Conservation (phyloP, 495 filamentous ascomycete species). For the Penicillium dipodomyicola region DNA sequence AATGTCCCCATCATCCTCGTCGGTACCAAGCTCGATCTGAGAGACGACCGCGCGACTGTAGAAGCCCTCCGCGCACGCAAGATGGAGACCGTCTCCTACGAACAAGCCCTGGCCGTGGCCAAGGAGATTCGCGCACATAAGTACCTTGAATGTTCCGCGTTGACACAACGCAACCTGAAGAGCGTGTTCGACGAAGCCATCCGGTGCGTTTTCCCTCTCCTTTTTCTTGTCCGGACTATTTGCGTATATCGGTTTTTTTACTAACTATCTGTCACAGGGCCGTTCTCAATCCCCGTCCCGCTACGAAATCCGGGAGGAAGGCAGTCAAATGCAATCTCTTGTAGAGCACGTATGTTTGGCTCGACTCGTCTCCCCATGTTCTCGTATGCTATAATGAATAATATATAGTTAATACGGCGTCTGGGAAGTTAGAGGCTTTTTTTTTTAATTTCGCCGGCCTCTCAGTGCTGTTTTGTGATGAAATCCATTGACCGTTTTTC, state of each 20-base stretch:
- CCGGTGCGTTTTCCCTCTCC: conserved; percentile 54
- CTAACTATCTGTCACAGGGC: conserved; percentile 52
- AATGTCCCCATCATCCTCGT: conserved; percentile 95
- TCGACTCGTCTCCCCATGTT: conserved; percentile 18
- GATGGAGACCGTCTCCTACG: conserved; percentile 90
- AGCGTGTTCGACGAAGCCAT: conserved; percentile 98
- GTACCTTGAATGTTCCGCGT: conserved; percentile 96
- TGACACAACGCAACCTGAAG: conserved; percentile 94
- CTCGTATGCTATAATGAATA: conserved; percentile 40
- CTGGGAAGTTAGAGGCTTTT: conserved; percentile 33
- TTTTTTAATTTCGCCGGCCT: conserved; percentile 17
- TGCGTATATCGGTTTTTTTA: background rate
- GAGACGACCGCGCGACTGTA: conserved; percentile 81
- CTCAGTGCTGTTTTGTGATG: conserved; percentile 30
- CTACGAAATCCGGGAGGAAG: conserved; percentile 59
- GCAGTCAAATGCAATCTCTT: conserved; percentile 70
- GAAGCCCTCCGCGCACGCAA: conserved; percentile 76
- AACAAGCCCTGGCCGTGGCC: conserved; percentile 76
- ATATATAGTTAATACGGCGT: conserved; percentile 51
- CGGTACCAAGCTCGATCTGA: conserved; percentile 93
- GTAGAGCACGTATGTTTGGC: conserved; percentile 41
- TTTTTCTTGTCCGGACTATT: background rate
- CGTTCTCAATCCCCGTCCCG: conserved; percentile 74
- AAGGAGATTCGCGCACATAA: conserved; percentile 93
- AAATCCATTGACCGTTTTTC: conserved; percentile 26